phyloP scores from a whole-genome alignment of 208 protist genomes.

The Pavlovales sp. region DNA sequence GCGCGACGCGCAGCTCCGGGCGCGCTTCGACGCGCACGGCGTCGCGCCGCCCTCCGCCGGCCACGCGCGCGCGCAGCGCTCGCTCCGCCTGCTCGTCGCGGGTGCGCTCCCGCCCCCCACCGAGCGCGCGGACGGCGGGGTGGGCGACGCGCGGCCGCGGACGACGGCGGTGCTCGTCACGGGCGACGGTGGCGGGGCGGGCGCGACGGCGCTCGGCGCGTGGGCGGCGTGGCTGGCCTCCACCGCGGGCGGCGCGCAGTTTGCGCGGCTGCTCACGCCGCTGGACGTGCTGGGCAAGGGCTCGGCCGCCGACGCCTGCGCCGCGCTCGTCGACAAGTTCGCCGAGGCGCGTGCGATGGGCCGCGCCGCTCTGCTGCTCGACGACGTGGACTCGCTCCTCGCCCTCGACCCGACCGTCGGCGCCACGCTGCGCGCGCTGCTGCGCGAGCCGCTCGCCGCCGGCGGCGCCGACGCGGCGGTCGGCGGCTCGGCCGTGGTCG shows the following conservation, averaged over 20 bases:
- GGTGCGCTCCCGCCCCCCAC: neutral
- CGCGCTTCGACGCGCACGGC: neutral
- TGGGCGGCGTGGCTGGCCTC: constrained; percentile 10
- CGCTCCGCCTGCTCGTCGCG: neutral
- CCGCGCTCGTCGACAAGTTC: neutral
- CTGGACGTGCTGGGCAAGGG: neutral
- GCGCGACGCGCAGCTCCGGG: neutral
- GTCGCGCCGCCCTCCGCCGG: neutral
- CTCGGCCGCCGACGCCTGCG: neutral
- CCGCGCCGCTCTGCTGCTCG: constrained; percentile 19
- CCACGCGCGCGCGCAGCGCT: neutral
- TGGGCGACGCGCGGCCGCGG: too few relatives aligned
- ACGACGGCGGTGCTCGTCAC: neutral
- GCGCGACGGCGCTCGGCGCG: constrained; percentile 11
- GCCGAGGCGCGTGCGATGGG: constrained; percentile 19
- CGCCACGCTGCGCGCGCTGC: neutral
- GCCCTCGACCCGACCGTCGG: neutral
- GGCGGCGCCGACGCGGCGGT: too few relatives aligned
- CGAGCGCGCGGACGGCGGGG: neutral
- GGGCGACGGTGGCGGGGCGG: neutral
- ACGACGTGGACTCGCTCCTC: constrained; percentile 28
- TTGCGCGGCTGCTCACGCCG: constrained; percentile 4
- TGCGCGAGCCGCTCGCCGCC: neutral
- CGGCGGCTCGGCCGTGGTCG: too few relatives aligned
- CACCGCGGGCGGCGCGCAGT: neutral